These are phyloP conservation scores for Clathrospora elynae DNA, from an alignment of 2,329 filamentous ascomycete species.

Conservation along the genomic window DNA sequence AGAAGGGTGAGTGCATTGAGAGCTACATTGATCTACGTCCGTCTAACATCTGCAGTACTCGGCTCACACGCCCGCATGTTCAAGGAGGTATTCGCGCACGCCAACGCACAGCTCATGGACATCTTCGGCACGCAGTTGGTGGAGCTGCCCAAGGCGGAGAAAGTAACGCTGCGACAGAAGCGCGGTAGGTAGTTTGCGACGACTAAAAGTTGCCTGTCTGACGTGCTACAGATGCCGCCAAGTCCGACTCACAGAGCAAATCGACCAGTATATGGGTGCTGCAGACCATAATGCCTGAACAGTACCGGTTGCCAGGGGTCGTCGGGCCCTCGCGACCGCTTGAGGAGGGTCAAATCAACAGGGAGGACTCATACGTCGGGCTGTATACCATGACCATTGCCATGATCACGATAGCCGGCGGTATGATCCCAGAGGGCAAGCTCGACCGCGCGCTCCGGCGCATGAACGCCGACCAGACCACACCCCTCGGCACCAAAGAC, in stretches of 20 bases:
- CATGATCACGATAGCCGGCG: constrained; percentile 73
- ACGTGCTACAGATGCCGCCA: constrained; percentile 56
- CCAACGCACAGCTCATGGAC: constrained; percentile 71
- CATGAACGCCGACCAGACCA: constrained; percentile 75
- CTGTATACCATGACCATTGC: constrained; percentile 81
- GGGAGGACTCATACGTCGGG: constrained; percentile 79
- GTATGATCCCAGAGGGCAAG: constrained; percentile 75
- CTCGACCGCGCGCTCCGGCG: constrained; percentile 75
- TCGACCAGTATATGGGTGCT: constrained; percentile 77
- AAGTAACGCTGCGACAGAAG: constrained; percentile 77
- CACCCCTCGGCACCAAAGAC: constrained; percentile 75
- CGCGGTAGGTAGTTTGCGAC: constrained; percentile 61
- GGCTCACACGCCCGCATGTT: constrained; percentile 72
- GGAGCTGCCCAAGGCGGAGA: constrained; percentile 81
- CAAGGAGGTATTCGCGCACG: constrained; percentile 74
- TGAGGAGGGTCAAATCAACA: constrained; percentile 54
- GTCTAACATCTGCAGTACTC: constrained; percentile 60
- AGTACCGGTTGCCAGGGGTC: constrained; percentile 68
- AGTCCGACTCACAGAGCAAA: constrained; percentile 56
- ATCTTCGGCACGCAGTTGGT: constrained; percentile 93
- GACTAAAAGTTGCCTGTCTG: neutral
- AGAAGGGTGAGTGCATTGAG: constrained; percentile 50
- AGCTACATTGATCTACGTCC: neutral
- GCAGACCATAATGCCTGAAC: constrained; percentile 69
- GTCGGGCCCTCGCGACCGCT: constrained; percentile 70